phyloP scores from a whole-genome alignment of 2,329 filamentous ascomycete species.

The Achaetomium macrosporum region DNA sequence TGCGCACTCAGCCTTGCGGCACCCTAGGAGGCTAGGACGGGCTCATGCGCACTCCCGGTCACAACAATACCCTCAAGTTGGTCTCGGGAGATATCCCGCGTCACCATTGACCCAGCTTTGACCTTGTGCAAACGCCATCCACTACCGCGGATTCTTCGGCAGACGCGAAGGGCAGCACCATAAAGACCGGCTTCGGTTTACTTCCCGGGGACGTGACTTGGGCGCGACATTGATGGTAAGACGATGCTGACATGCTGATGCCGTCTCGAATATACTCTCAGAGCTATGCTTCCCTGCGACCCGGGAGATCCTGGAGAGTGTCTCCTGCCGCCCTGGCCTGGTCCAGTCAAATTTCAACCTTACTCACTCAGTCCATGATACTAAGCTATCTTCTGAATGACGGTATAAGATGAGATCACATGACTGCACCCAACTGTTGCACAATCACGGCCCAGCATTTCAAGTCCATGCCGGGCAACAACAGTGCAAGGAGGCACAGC shows the following conservation, averaged over 20 bases:
- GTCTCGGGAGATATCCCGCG: neutral
- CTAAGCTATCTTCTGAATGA: too few relatives aligned
- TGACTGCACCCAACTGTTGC: neutral
- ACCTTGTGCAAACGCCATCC: neutral
- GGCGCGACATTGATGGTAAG: neutral
- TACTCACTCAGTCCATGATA: too few relatives aligned
- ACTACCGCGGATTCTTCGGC: neutral
- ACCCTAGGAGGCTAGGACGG: neutral
- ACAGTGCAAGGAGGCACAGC: neutral
- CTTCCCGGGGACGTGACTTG: too few relatives aligned
- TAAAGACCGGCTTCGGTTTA: neutral
- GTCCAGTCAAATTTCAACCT: too few relatives aligned
- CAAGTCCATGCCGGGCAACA: too few relatives aligned
- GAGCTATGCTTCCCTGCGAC: neutral
- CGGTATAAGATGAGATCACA: neutral
- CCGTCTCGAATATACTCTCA: neutral
- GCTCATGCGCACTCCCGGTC: neutral
- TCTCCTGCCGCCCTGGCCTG: too few relatives aligned
- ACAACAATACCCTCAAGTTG: neutral
- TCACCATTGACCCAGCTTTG: too few relatives aligned
- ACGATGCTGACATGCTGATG: neutral
- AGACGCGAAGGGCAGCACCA: neutral
- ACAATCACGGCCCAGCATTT: too few relatives aligned
- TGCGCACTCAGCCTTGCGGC: conserved; percentile 1
- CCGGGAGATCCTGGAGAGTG: too few relatives aligned